Conservation (phyloP, 768 basidiomycete genomes). For the Mycena kentingensis region DNA sequence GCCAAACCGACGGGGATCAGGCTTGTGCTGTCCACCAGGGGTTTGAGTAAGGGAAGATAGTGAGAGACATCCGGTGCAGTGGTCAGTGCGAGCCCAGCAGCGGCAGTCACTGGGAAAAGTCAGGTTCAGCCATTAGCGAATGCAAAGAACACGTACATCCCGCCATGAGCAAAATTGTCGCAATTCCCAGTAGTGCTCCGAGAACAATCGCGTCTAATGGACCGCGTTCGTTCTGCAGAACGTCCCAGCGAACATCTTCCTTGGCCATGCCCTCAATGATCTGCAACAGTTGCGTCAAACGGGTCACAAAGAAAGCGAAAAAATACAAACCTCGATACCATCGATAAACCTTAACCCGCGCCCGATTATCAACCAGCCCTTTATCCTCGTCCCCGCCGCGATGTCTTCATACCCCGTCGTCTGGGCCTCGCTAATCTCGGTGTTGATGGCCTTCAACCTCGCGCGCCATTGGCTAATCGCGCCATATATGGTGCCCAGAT, state of each 20-base stretch:
- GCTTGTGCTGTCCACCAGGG: slow-evolving; percentile 47
- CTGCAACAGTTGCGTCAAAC: slow-evolving; percentile 61
- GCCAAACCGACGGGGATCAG: slow-evolving; percentile 63
- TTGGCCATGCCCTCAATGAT: slow-evolving; percentile 79
- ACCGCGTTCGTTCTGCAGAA: slow-evolving; percentile 62
- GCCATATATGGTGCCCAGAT: slow-evolving; percentile 64
- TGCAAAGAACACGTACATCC: slow-evolving; percentile 51
- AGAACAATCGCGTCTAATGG: slow-evolving; percentile 49
- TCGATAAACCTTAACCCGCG: slow-evolving; percentile 65
- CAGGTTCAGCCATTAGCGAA: slow-evolving; percentile 4
- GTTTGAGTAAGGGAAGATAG: slow-evolving; percentile 64
- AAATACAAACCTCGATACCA: no score
- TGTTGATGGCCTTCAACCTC: slow-evolving; percentile 70
- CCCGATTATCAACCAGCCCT: slow-evolving; percentile 80
- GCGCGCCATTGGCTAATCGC: slow-evolving; percentile 74
- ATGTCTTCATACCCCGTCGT: slow-evolving; percentile 69
- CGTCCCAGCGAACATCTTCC: slow-evolving; percentile 82
- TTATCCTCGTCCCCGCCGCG: slow-evolving; percentile 65
- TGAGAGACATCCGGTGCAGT: slow-evolving; percentile 75
- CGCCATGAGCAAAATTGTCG: slow-evolving; percentile 54
- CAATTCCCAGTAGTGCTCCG: slow-evolving; percentile 57
- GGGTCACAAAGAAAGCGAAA: no score
- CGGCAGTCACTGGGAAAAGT: slow-evolving; percentile 60
- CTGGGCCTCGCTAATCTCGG: slow-evolving; percentile 71
- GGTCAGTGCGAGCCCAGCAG: slow-evolving; percentile 64